Conservation (phyloP, 768 basidiomycete species). For the Basidioascus undulatus region DNA sequence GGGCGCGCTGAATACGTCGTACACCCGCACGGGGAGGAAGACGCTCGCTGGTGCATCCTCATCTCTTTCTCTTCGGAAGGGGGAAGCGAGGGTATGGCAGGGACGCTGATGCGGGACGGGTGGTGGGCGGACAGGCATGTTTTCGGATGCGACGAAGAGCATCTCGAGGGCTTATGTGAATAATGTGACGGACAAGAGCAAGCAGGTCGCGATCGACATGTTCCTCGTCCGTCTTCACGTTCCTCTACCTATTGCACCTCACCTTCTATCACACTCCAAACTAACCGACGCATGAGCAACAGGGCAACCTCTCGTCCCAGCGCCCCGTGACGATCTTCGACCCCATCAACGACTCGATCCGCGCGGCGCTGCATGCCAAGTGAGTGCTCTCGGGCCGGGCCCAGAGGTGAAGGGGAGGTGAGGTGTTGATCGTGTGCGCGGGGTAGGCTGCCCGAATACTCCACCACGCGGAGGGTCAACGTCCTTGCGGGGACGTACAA, state of each 20-base stretch:
- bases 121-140: constrained; percentile 37
- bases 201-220: constrained; percentile 86
- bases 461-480: constrained; percentile 39
- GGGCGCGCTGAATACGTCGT: constrained; percentile 71
- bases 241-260: background rate
- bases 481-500: constrained; percentile 91
- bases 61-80: no score
- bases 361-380: constrained; percentile 44
- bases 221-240: constrained; percentile 40
- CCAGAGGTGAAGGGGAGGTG: background rate
- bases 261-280: background rate
- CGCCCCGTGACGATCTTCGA: constrained; percentile 74
- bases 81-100: no score
- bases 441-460: constrained; percentile 54
- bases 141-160: constrained; percentile 92
- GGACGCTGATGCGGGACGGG: no score
- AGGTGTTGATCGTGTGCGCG: background rate
- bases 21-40: constrained; percentile 80
- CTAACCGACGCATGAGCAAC: constrained; percentile 2
- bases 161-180: constrained; percentile 68
- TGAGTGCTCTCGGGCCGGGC: constrained; percentile 13
- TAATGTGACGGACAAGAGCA: constrained; percentile 86
- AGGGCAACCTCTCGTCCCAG: constrained; percentile 86
- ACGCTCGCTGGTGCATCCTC: constrained; percentile 46
- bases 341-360: constrained; percentile 72